A percentile compares a stretch with the other conserved stretches of the same genome.
Evolutionary conservation across 306 rosid species (phyloP).

Genomic region (Sicyos baderoa): DNA sequence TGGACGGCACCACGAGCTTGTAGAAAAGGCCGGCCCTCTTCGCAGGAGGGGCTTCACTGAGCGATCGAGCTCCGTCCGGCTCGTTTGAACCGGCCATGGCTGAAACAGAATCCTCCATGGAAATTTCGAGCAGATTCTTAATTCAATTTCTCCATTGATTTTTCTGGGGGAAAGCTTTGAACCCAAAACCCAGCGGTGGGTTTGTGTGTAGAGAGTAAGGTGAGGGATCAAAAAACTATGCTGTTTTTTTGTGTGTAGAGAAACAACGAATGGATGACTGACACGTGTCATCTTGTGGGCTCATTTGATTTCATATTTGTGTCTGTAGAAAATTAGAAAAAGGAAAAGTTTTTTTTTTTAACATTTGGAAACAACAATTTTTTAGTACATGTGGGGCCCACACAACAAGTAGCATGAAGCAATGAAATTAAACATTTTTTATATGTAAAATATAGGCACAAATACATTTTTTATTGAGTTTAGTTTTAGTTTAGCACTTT

Average conservation of each 20-base stretch:
- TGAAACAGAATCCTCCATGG: background rate
- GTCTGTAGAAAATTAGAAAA: background rate
- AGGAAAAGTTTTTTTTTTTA: background rate
- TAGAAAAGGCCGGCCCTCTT: slow-evolving; percentile 18
- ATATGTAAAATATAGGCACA: no score
- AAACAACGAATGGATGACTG: background rate
- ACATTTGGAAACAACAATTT: no score
- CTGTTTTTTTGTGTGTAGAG: background rate
- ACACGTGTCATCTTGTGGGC: slow-evolving; percentile 5
- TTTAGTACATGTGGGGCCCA: no score
- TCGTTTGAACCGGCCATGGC: slow-evolving; percentile 7
- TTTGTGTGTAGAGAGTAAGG: background rate
- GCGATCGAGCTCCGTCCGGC: background rate
- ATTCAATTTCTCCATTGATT: slow-evolving; percentile 16
- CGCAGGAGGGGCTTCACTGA: background rate
- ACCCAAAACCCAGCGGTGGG: background rate
- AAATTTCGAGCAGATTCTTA: slow-evolving; percentile 1
- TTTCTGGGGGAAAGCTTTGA: background rate
- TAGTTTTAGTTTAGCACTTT: no score
- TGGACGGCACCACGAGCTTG: slow-evolving; percentile 14
- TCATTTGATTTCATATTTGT: background rate
- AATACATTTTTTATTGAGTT: no score
- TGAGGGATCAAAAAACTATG: slow-evolving; percentile 1
- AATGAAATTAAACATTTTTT: no score
- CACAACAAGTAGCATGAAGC: no score